These are phyloP conservation scores for Primulina huaijiensis DNA, from an alignment of 257 asterid species.

Conservation along the genomic window DNA sequence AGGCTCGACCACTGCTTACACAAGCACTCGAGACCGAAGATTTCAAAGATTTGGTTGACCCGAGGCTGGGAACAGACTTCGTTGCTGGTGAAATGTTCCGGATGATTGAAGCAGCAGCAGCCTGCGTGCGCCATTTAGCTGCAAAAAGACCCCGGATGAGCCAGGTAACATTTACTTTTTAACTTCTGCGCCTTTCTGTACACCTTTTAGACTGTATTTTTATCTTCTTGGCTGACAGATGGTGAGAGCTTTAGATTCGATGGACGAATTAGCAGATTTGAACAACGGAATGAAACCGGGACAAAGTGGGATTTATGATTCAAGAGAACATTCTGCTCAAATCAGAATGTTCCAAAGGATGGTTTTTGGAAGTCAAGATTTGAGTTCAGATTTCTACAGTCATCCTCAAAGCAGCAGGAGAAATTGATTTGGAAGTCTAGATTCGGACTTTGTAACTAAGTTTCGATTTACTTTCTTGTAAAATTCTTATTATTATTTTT, in stretches of 20 bases:
- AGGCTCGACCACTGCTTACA: constrained; percentile 81
- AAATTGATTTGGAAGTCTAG: neutral
- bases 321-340: constrained; percentile 85
- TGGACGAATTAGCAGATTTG: constrained; percentile 69
- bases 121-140: constrained; percentile 79
- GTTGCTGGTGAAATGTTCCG: constrained; percentile 66
- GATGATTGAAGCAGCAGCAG: constrained; percentile 91
- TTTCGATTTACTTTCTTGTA: neutral
- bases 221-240: constrained; percentile 38
- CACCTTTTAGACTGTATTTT: constrained; percentile 5
- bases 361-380: constrained; percentile 91
- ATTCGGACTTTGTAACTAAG: no score
- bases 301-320: constrained; percentile 66
- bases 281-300: constrained; percentile 86
- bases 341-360: constrained; percentile 79
- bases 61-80: constrained; percentile 48
- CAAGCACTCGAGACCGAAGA: constrained; percentile 68
- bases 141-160: constrained; percentile 80
- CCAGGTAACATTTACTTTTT: constrained; percentile 37
- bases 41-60: constrained; percentile 56
- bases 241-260: constrained; percentile 73
- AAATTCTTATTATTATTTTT: no score
- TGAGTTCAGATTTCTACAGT: constrained; percentile 48
- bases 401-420: constrained; percentile 63
- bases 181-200: neutral